A percentile compares a stretch with the other conserved stretches of the same genome.
These are phyloP conservation scores for Suhomyces sp. DNA, from an alignment of 805 yeast genomes.

Conservation along the genomic window DNA sequence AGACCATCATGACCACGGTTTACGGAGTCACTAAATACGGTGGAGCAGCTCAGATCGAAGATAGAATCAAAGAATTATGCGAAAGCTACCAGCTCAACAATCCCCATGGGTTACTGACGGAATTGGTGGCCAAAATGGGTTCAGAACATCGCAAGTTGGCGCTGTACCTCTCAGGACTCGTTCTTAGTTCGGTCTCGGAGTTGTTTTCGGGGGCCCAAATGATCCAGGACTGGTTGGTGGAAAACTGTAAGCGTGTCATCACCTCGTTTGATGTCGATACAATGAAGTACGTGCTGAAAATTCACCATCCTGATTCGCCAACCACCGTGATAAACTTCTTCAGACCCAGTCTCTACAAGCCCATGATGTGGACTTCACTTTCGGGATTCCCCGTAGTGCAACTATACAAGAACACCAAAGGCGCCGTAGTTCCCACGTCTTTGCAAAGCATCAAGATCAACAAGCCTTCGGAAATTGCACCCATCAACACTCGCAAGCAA, in stretches of 20 bases:
- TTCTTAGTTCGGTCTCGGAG: conserved; percentile 24
- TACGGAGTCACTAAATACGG: conserved; percentile 43
- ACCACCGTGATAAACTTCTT: conserved; percentile 16
- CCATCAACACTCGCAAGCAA: conserved; percentile 29
- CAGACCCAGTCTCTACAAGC: conserved; percentile 19
- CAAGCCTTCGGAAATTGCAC: conserved; percentile 18
- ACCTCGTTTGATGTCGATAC: conserved; percentile 22
- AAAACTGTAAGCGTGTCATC: conserved; percentile 29
- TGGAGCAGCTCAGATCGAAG: conserved; percentile 31
- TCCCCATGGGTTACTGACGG: background rate
- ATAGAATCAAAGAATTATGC: conserved; percentile 20
- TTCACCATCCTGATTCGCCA: background rate
- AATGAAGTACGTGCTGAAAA: conserved; percentile 3
- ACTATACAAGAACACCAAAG: conserved; percentile 22
- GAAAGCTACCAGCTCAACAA: conserved; percentile 7
- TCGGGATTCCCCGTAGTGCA: conserved; percentile 43
- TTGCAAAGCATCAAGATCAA: conserved; percentile 22
- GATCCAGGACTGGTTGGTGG: conserved; percentile 36
- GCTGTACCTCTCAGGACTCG: conserved; percentile 18
- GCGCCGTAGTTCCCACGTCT: conserved; percentile 15
- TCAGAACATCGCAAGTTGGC: conserved; percentile 5
- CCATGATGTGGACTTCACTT: conserved; percentile 43
- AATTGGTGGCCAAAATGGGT: background rate
- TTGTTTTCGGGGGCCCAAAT: conserved; percentile 32
- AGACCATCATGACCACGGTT: conserved; percentile 45